Evolutionary conservation across 306 rosid species (phyloP), one percentile per base, ranked within the genome.

Genomic region (Cicer arietinum): DNA sequence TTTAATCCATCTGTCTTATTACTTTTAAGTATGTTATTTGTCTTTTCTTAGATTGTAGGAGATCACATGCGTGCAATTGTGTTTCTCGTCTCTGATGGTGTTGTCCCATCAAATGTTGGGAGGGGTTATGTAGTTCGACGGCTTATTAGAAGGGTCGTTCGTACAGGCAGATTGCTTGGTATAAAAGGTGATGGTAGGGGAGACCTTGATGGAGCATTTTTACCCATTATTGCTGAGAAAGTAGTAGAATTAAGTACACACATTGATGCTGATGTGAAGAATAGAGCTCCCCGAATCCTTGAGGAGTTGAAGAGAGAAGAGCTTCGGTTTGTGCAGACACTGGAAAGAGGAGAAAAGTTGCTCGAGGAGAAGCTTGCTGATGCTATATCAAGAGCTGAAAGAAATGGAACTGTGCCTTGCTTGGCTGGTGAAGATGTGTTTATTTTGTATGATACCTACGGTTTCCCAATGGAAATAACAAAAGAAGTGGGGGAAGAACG

Each of bases 31-130:
- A 52, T 67, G 46, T 71, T 6, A 43, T 75, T 35, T 77, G 9
- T 44, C 14, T 59, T 79, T 18, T 11, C 67, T 51, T 84, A 94
- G 98, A 90, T 94, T 73, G 81, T 94, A 77, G 98, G 98, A 68
- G 98, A 91, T 81, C 98, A 91, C 85, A 69, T 90, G 93, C 98
- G 98, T 85, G 97, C 98, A 51, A 75, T 91, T 87, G 98, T 94
- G 4, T 91, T 87, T 87, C 94, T 94, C 80, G 87, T 94, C 84
- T 88, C 96, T 20, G 98, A 91, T 58, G 98, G 98, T 12, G 97
- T 91, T 67, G 87, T 84, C 77, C 97, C 97, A 65, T 94, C 98
- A 71, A 94, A 94, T 78, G 91, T 89, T 77, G 94, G 98, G 75
- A 87, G 96, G 81, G 97, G 98, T 58, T 94, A 91, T 81, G 91